Percentiles rank a stretch among this genome's conserved stretches.
Conservation (phyloP, 1,284 basidiomycete species). For the Xerocomus subilludens region DNA sequence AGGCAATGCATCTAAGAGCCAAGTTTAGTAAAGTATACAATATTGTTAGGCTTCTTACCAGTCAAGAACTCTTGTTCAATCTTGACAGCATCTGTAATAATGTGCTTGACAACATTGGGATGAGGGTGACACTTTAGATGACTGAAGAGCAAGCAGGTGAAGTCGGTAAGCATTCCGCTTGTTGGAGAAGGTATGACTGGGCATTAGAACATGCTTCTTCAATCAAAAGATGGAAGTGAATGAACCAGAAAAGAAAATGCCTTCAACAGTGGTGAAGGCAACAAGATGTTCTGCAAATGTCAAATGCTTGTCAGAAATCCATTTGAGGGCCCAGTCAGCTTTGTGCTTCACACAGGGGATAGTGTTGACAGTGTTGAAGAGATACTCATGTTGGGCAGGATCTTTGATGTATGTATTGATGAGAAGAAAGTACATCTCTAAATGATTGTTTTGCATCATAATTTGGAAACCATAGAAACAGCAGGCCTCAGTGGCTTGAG, state of each 20-base stretch:
- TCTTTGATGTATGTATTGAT: conserved; percentile 99
- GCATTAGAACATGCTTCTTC: conserved; percentile 99
- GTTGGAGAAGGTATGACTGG: conserved; percentile 96
- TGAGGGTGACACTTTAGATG: conserved; percentile 85
- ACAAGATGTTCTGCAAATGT: conserved; percentile 93
- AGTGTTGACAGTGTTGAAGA: conserved; percentile 95
- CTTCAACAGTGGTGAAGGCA: conserved; percentile 98
- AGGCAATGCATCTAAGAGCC: conserved; percentile 71
- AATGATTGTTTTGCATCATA: conserved; percentile 99
- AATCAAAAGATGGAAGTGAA: conserved; percentile 98
- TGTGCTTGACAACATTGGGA: conserved; percentile 76
- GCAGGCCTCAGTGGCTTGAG: conserved; percentile 94
- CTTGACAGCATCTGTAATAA: conserved; percentile 86
- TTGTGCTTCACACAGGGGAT: conserved; percentile 94
- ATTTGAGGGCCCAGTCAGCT: conserved; percentile 93
- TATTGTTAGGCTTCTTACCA: conserved; percentile 55
- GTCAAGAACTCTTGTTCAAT: conserved; percentile 90
- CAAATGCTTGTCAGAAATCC: conserved; percentile 89
- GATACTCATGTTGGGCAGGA: conserved; percentile 80
- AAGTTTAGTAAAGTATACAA: neutral
- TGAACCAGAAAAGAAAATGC: conserved; percentile 97
- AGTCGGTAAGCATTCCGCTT: conserved; percentile 99
- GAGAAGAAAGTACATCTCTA: conserved; percentile 97
- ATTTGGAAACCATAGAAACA: conserved; percentile 99
- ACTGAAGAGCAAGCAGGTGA: conserved; percentile 94